phyloP scores from a whole-genome alignment of 2,329 filamentous ascomycete genomes.

The Plenodomus tracheiphilus region DNA sequence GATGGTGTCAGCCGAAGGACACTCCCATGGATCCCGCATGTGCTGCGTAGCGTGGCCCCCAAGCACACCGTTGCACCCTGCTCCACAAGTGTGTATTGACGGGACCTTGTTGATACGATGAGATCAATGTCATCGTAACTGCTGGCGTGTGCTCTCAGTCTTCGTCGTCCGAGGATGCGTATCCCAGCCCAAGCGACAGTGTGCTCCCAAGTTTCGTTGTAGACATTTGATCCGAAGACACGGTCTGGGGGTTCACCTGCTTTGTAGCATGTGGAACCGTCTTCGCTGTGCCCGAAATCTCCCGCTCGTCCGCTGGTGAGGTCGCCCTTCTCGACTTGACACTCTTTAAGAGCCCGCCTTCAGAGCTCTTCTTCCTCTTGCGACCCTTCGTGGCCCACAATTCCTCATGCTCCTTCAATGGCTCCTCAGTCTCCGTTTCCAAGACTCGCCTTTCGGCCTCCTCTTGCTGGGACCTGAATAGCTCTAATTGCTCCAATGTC shows the following conservation, averaged over 20 bases:
- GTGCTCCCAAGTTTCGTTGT: too few species aligned
- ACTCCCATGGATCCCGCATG: too few species aligned
- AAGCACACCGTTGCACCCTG: too few species aligned
- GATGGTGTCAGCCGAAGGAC: too few species aligned
- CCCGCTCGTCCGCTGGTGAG: constrained; percentile 17
- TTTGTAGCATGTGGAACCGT: not conserved
- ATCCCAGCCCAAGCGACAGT: constrained; percentile 43
- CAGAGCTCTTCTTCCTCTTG: constrained; percentile 56
- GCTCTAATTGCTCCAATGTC: constrained; percentile 61
- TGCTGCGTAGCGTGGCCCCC: too few species aligned
- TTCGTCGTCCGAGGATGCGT: constrained; percentile 52
- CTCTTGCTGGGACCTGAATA: constrained; percentile 62
- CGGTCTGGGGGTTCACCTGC: too few species aligned
- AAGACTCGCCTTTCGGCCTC: constrained; percentile 57
- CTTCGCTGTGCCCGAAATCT: not conserved
- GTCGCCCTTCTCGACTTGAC: constrained; percentile 50
- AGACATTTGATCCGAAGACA: too few species aligned
- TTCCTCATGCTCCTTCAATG: constrained; percentile 46
- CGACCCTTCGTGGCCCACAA: constrained; percentile 55
- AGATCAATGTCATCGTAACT: too few species aligned
- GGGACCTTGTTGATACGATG: not conserved
- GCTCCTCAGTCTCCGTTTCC: constrained; percentile 44
- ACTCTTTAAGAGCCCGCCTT: constrained; percentile 43
- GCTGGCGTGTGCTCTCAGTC: constrained; percentile 16
- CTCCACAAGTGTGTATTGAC: too few species aligned